Base-by-base conservation (phyloP, 257 asterid species). In the Plantago ovata region DNA sequence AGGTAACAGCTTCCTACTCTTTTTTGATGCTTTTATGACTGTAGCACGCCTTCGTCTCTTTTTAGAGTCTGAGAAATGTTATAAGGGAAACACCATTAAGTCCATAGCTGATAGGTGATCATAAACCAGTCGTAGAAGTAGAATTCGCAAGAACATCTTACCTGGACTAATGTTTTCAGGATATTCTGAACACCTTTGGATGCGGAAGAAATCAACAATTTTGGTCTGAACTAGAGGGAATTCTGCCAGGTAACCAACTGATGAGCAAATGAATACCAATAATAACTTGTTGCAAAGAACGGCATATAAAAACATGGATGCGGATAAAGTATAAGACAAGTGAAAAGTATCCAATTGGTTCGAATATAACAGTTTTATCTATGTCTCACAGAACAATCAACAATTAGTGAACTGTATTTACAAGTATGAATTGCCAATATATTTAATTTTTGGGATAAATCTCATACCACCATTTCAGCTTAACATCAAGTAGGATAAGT, bases 141-240 rank as follows among this genome's bases (percentile, higher is more conserved):
- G 13, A 8, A 9, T 9, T 15, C n/a, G n/a, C 24, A 3, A 3
- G 20, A n/a, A 53, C 32, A 42, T 22, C 51, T 65, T 73, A 80
- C 96, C 94, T 73, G 71, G 75, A 64, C 39, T 48, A 22, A 60
- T 65, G 22, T 66, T 68, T 50, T 75, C 84, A 1, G 56, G 22
- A 12, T 89, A 67, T 16, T 60, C 66, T 3, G 87, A 70, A 23
- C 66, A 65, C 69, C 85, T 79, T 71, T 70, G 86, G 40, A 88
- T 86, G 16, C 97, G 84, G 71, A 92, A 92, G 63, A 92, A 92
- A 52, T 92, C 95, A 11, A 85, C 71, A 40, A 92, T 92, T 70
- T 82, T 92, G 38, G 96, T 92, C 63, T 92, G 98, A 23, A 89
- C 74, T 0, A 88, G 81, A 45, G 94, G 85, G 67, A 83, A 75